Percentiles rank a stretch among this genome's conserved stretches.
phyloP scores from a whole-genome alignment of 495 filamentous ascomycete species.

The Emericellopsis terricola region DNA sequence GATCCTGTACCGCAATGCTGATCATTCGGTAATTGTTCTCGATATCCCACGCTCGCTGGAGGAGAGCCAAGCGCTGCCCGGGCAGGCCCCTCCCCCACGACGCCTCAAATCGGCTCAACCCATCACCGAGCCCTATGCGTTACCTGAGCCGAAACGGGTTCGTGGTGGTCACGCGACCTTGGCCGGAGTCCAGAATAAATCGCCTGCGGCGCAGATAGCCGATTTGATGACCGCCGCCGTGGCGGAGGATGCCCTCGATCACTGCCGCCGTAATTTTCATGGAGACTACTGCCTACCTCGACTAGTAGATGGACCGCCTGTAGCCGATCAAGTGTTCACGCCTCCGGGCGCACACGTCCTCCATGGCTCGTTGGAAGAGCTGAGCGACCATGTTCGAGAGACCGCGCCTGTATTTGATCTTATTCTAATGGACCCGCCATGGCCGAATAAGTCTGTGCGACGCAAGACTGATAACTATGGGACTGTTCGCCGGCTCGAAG shows the following conservation, averaged over 20 bases:
- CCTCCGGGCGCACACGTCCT: too few species aligned
- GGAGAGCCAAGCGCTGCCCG: conserved; percentile 22
- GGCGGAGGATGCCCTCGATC: conserved; percentile 21
- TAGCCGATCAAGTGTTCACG: too few species aligned
- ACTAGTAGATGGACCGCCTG: conserved; percentile 1
- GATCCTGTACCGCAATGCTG: conserved; percentile 21
- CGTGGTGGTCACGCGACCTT: neutral
- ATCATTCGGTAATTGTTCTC: conserved; percentile 17
- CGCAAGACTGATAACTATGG: conserved; percentile 46
- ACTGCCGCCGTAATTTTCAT: conserved; percentile 12
- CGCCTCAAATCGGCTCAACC: conserved; percentile 18
- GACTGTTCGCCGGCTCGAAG: conserved; percentile 24
- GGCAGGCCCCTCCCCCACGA: conserved; percentile 6
- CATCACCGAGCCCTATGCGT: conserved; percentile 18
- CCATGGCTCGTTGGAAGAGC: conserved; percentile 20
- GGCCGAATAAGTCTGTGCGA: conserved; percentile 76
- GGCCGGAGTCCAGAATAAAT: too few species aligned
- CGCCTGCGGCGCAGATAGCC: conserved; percentile 17
- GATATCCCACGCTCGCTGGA: conserved; percentile 29
- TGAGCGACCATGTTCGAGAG: conserved; percentile 12
- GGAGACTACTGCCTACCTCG: conserved; percentile 30
- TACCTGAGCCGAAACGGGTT: conserved; percentile 22
- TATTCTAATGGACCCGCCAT: conserved; percentile 80
- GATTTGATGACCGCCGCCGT: conserved; percentile 26
- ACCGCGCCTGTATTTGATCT: conserved; percentile 45